Conservation (phyloP, 805 yeast species). For the Yamadazyma laniorum region DNA sequence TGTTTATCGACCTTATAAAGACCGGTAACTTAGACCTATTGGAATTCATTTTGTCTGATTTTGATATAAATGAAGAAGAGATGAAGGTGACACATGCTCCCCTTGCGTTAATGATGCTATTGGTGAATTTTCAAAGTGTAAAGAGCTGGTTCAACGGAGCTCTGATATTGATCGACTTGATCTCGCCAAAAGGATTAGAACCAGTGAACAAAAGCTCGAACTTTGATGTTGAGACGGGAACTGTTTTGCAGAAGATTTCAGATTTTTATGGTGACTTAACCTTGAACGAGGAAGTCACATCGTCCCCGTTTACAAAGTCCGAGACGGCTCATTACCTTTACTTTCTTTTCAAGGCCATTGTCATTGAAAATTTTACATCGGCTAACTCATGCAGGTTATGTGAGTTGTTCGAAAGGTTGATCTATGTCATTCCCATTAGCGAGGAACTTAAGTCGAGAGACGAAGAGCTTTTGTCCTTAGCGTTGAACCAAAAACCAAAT, state of each 20-base stretch:
- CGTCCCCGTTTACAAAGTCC: constrained; percentile 16
- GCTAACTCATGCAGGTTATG: constrained; percentile 20
- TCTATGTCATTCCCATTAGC: constrained; percentile 20
- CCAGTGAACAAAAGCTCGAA: constrained; percentile 4
- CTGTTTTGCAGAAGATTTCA: background rate
- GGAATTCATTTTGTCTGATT: constrained; percentile 57
- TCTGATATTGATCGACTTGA: constrained; percentile 44
- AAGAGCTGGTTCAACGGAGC: constrained; percentile 40
- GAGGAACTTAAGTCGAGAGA: constrained; percentile 5
- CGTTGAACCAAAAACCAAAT: constrained; percentile 16
- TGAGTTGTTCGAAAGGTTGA: constrained; percentile 19
- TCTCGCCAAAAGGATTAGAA: constrained; percentile 61
- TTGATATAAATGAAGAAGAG: constrained; percentile 83
- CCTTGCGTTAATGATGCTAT: constrained; percentile 51
- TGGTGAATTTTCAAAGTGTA: constrained; percentile 24
- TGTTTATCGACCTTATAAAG: constrained; percentile 32
- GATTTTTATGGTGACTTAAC: constrained; percentile 3
- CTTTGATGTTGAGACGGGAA: background rate
- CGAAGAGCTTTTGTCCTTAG: constrained; percentile 11
- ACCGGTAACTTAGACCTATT: constrained; percentile 45
- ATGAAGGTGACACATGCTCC: constrained; percentile 79
- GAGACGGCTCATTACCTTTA: constrained; percentile 19
- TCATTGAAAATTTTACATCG: constrained; percentile 16
- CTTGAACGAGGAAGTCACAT: background rate
- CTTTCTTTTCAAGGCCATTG: constrained; percentile 17